Conservation (phyloP, 2,329 filamentous ascomycete species). For the Cladorrhinum sp. region DNA sequence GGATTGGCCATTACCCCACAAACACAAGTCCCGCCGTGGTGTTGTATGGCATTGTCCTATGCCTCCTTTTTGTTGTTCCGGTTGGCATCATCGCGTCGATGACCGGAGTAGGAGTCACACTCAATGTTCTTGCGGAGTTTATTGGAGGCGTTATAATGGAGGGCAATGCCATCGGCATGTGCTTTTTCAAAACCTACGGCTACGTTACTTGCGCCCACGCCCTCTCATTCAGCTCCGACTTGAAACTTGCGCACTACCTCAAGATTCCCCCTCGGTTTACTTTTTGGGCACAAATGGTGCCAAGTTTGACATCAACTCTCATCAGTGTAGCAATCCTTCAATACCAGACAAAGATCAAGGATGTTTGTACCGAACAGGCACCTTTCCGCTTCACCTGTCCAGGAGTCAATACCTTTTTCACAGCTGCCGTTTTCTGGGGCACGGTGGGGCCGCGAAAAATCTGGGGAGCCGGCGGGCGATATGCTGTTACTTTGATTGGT, state of each 20-base stretch:
- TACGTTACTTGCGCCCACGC: conserved; percentile 28
- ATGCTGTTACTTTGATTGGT: conserved; percentile 46
- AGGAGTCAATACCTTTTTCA: conserved; percentile 56
- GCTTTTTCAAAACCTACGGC: conserved; percentile 28
- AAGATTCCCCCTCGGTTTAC: conserved; percentile 35
- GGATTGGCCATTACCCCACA: conserved; percentile 40
- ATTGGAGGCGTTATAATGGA: conserved; percentile 26
- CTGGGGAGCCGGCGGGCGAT: conserved; percentile 48
- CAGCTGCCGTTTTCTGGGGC: conserved; percentile 59
- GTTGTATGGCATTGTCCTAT: conserved; percentile 46
- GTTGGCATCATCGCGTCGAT: conserved; percentile 47
- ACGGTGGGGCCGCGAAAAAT: conserved; percentile 54
- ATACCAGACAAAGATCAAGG: conserved; percentile 44
- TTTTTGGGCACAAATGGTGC: conserved; percentile 38
- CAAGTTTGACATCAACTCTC: conserved; percentile 36
- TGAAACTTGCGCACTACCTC: conserved; percentile 34
- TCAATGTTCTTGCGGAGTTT: conserved; percentile 29
- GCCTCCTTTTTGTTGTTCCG: conserved; percentile 45
- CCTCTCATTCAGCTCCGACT: conserved; percentile 22
- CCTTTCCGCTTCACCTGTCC: conserved; percentile 56
- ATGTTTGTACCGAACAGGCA: conserved; percentile 50
- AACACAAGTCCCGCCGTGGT: conserved; percentile 50
- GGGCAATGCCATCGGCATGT: conserved; percentile 28
- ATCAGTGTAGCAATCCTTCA: conserved; percentile 39
- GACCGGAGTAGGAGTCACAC: conserved; percentile 31